These are phyloP conservation scores for Oemleria cerasiformis DNA, from an alignment of 306 rosid genomes.

Conservation along the genomic window DNA sequence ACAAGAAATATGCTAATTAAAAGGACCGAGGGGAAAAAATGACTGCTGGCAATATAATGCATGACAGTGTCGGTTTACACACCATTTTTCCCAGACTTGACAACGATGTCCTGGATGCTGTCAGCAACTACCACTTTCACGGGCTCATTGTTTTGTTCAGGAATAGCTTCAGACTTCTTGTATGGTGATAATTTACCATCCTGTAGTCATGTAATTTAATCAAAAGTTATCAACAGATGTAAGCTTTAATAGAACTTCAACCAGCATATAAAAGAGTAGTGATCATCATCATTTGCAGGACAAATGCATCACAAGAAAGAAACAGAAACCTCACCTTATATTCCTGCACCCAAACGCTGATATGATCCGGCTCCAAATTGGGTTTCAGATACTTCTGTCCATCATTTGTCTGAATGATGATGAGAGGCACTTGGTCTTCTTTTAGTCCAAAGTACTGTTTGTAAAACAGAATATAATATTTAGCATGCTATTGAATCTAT, in stretches of 20 bases:
- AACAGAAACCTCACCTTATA: slow-evolving; percentile 60
- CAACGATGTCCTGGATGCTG: slow-evolving; percentile 64
- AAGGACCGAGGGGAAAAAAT: neutral
- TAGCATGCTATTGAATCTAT: slow-evolving; percentile 17
- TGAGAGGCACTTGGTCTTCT: slow-evolving; percentile 78
- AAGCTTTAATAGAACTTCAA: neutral
- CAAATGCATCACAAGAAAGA: slow-evolving; percentile 6
- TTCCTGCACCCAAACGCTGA: slow-evolving; percentile 71
- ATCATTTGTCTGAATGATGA: slow-evolving; percentile 63
- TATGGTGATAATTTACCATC: slow-evolving; percentile 61
- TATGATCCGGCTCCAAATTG: slow-evolving; percentile 60
- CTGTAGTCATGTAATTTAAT: slow-evolving; percentile 41
- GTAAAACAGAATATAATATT: slow-evolving; percentile 23
- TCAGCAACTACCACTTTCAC: slow-evolving; percentile 84
- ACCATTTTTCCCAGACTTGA: slow-evolving; percentile 86
- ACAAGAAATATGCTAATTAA: neutral
- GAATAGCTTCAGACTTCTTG: slow-evolving; percentile 76
- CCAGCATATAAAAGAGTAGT: neutral
- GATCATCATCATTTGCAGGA: neutral
- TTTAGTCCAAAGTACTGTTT: slow-evolving; percentile 80
- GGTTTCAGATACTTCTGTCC: slow-evolving; percentile 69
- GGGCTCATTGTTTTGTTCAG: slow-evolving; percentile 76
- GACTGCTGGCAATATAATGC: neutral
- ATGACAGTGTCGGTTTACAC: neutral
- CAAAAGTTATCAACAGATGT: slow-evolving; percentile 1